Evolutionary conservation across 2,329 filamentous ascomycete genomes (phyloP), one percentile per base, ranked within the genome.

Genomic region (Ophiosphaerella herpotricha): DNA sequence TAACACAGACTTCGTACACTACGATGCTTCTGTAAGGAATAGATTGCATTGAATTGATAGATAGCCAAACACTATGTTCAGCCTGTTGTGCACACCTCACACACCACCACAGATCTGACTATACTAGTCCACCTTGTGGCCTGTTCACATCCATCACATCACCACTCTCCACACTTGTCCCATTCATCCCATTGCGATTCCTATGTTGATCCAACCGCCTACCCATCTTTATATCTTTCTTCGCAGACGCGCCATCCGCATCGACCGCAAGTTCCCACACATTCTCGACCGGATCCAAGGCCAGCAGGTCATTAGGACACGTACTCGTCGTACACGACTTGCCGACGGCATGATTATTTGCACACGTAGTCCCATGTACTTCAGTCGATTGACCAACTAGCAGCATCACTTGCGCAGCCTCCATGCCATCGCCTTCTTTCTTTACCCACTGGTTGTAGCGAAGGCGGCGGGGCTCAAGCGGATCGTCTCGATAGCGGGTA

Each of bases 381-480:
- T 4, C 33, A 6, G 14, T 23, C 21, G 29, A 14, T 18, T 44
- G 39, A 11, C 18, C 41, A n/a, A 44, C 32, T 24, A 53, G 47
- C 36, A 61, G 43, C 12, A 35, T 37, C 39, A 52, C 56, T 36
- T 58, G 56, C 8, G 58, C 52, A 11, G 57, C 46, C 29, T 60
- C 46, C 40, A 56, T 55, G 5, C 44, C 48, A 31, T 59, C 52
- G 24, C 59, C 63, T 57, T 67, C 54, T 46, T 63, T 61, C 34
- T 56, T 54, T 32, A 63, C 49, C 56, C 52, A 66, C 43, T 64
- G 61, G 16, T 54, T 57, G 39, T 43, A 21, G 40, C 46, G 34
- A 37, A 43, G 33, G 24, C 21, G 39, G 24, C 13, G 29, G 11
- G 34, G 33, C 43, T 52, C 31, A 44, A 45, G 26, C 39, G 21